Conservation (phyloP, 2,329 filamentous ascomycete species). For the Sordariomycetes sp. region DNA sequence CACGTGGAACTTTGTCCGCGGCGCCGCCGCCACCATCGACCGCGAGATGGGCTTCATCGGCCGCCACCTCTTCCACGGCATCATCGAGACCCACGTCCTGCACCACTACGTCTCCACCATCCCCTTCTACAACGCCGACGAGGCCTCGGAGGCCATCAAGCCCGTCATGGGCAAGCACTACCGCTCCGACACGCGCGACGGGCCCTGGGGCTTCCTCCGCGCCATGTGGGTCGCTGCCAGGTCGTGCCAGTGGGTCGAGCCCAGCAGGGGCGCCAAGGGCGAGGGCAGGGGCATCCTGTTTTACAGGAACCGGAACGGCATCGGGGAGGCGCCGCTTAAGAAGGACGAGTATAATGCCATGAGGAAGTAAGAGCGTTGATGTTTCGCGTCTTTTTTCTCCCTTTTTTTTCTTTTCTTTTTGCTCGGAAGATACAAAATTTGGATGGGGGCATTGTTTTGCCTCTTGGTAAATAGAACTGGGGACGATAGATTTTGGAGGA, state of each 20-base stretch:
- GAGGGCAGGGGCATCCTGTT: conserved; percentile 78
- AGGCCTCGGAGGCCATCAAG: conserved; percentile 61
- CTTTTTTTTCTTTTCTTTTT: not conserved
- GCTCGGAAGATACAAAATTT: not conserved
- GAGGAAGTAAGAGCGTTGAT: not conserved
- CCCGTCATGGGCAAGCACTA: conserved; percentile 93
- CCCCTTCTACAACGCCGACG: conserved; percentile 48
- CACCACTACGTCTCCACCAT: conserved; percentile 97
- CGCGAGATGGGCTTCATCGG: conserved; percentile 96
- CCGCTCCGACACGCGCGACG: conserved; percentile 65
- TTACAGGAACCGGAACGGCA: conserved; percentile 87
- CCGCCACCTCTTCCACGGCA: conserved; percentile 81
- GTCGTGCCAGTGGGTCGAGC: conserved; percentile 96
- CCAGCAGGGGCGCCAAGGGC: conserved; percentile 65
- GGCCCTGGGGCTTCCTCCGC: conserved; percentile 69
- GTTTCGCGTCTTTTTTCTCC: too few species aligned
- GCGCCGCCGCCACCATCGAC: conserved; percentile 90
- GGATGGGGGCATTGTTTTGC: not conserved
- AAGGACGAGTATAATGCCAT: not conserved
- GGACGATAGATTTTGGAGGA: not conserved
- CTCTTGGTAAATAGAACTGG: not conserved
- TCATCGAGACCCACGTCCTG: conserved; percentile 94
- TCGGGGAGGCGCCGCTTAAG: conserved; percentile 42
- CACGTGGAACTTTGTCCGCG: conserved; percentile 86
- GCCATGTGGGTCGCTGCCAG: conserved; percentile 71